Conservation (phyloP, 305 asterid genomes). For the Plantago rigida region DNA sequence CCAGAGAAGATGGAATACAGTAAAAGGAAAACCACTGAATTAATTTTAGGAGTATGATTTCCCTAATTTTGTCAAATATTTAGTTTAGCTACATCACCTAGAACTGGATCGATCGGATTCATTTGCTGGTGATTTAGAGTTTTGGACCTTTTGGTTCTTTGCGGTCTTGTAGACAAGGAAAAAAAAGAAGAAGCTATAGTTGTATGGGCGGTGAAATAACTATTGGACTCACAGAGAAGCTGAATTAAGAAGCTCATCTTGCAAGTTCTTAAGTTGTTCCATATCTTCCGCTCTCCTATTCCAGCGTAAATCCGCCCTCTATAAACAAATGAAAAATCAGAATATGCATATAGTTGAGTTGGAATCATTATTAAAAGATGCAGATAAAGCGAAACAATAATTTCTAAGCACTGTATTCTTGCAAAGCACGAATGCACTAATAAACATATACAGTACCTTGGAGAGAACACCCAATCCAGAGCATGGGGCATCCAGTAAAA, state of each 20-base stretch:
- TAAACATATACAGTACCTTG: slow-evolving; percentile 40
- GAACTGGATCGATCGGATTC: no score
- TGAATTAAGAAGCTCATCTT: slow-evolving; percentile 75
- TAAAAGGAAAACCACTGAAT: no score
- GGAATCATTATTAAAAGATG: not conserved
- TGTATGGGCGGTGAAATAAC: no score
- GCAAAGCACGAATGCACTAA: not conserved
- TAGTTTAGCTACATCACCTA: no score
- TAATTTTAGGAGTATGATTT: no score
- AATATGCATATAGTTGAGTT: slow-evolving; percentile 2
- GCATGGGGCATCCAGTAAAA: slow-evolving; percentile 90
- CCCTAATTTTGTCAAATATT: no score
- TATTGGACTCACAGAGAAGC: slow-evolving; percentile 56
- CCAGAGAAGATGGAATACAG: no score
- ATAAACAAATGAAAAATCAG: slow-evolving; percentile 20
- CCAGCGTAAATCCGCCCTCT: slow-evolving; percentile 98
- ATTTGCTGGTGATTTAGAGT: no score
- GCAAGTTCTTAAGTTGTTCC: slow-evolving; percentile 68
- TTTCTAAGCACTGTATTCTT: not conserved
- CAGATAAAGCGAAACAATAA: not conserved
- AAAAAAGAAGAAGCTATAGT: not conserved
- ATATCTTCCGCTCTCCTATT: slow-evolving; percentile 75
- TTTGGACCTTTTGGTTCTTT: no score
- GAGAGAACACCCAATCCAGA: slow-evolving; percentile 93
- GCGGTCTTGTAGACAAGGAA: not conserved